Evolutionary conservation across 164 flowering plant genomes (phyloP).

Genomic region (Magnolia sinica): DNA sequence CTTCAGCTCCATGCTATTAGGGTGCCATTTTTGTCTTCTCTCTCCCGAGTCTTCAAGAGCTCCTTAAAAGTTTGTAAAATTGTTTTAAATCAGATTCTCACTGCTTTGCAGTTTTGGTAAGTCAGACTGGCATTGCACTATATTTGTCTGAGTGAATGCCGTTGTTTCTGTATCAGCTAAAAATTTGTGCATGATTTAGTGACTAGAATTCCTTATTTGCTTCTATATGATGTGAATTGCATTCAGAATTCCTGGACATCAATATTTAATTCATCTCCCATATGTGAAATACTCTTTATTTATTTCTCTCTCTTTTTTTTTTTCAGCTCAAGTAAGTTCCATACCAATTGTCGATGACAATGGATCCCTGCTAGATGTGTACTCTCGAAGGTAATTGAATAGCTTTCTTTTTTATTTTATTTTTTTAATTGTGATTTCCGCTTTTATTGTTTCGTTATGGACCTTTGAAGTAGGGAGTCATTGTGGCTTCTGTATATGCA

Average conservation of each 20-base stretch:
- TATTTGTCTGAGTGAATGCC: neutral
- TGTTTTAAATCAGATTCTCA: neutral
- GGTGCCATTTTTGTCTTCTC: too few species aligned
- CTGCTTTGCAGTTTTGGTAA: neutral
- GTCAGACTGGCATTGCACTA: neutral
- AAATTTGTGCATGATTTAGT: too few species aligned
- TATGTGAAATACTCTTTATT: neutral
- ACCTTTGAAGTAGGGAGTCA: slow-evolving; percentile 1
- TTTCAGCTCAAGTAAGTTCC: slow-evolving; percentile 26
- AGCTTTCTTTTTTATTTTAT: neutral
- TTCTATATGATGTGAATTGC: neutral
- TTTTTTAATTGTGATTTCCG: neutral
- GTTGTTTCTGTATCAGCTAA: too few species aligned
- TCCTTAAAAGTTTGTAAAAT: neutral
- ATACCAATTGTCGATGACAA: slow-evolving; percentile 30
- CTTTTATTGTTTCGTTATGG: neutral
- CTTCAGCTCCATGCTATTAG: too few species aligned
- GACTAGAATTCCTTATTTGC: too few species aligned
- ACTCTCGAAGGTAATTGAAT: slow-evolving; percentile 26
- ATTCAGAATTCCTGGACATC: neutral
- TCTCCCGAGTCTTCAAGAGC: too few species aligned
- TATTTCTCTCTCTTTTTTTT: neutral
- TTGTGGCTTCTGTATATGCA: slow-evolving; percentile 18
- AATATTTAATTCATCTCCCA: neutral
- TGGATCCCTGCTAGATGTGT: slow-evolving; percentile 31